Conservation (phyloP, 2,329 filamentous ascomycete genomes). For the Raffaelea albimanens region DNA sequence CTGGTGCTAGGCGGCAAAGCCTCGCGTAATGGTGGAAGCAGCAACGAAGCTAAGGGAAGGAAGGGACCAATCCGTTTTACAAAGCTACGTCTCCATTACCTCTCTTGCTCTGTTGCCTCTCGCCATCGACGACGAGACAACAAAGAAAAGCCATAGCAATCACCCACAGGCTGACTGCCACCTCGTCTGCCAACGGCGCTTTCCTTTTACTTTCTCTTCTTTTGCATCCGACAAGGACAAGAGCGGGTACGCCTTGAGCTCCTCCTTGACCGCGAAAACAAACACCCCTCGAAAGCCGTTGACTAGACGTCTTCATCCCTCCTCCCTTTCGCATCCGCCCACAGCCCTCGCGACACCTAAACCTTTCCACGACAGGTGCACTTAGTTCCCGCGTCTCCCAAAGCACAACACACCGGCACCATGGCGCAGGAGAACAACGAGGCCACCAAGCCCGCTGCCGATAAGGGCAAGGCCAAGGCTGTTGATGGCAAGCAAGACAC, state of each 20-base stretch:
- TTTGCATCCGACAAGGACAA: too few species aligned
- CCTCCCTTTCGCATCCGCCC: too few species aligned
- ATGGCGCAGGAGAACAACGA: conserved; percentile 95
- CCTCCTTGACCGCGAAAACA: too few species aligned
- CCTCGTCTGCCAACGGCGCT: too few species aligned
- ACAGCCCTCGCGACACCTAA: too few species aligned
- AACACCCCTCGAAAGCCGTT: too few species aligned
- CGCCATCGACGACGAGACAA: background rate
- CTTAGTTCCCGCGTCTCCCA: background rate
- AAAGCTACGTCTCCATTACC: conserved; percentile 12
- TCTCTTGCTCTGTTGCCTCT: background rate
- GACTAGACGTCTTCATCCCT: too few species aligned
- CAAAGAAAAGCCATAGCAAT: background rate
- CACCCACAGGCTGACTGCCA: too few species aligned
- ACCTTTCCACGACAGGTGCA: too few species aligned
- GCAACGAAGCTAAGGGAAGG: conserved; percentile 11
- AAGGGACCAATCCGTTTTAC: conserved; percentile 9
- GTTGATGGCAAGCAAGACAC: conserved; percentile 54
- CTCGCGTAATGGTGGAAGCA: conserved; percentile 22
- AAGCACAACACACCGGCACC: background rate
- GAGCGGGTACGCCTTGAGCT: too few species aligned
- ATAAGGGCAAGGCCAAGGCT: conserved; percentile 96
- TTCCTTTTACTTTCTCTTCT: too few species aligned
- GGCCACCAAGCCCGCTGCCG: conserved; percentile 56
- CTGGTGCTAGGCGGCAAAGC: conserved; percentile 24